Base-by-base conservation (phyloP, 768 basidiomycete genomes). In the Mycena epipterygia region DNA sequence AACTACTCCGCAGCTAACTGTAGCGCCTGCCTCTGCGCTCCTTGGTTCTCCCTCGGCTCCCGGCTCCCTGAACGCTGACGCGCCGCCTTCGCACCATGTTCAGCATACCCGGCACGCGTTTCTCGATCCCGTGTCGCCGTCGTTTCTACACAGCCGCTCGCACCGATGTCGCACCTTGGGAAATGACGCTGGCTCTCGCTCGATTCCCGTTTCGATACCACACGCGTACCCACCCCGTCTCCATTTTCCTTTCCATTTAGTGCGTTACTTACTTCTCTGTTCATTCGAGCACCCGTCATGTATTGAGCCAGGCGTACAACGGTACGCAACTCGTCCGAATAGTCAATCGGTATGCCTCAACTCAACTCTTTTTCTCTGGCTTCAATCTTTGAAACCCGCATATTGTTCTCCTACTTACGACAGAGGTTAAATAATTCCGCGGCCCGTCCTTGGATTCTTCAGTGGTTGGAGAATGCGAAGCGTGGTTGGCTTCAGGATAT, bases 191-290 rank as follows among this genome's bases (percentile, higher is more conserved):
- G 25, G 17, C 49, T 52, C 49, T 52, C 49, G 49, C 49, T 52
- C 49, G 49, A 52, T 48, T 48, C 46, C 46, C 46, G 46, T 48
- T 48, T 48, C 46, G 46, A 48, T 48, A 48, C 46, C 46, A 52
- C 25, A 52, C 49, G 49, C 49, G 49, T 52, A 52, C 49, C 49
- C 49, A 52, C 49, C 42, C 42, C 42, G 42, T n/a, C 21, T 44
- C 42, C 42, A 44, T 44, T n/a, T 44, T 44, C 42, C 11, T 44
- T 44, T 14, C 42, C 42, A 44, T 44, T 44, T 44, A 44, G 42
- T 44, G 42, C 21, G 42, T 44, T 13, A 44, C 46, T 21, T 19
- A 7, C 42, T 44, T 44, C 42, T 44, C 42, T 14, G 13, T 44
- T 44, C 42, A 44, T 44, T 44, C 42, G 21, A 44, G 42, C 19